Base-by-base conservation (phyloP, 2,329 filamentous ascomycete genomes). In the Cadophora malorum region DNA sequence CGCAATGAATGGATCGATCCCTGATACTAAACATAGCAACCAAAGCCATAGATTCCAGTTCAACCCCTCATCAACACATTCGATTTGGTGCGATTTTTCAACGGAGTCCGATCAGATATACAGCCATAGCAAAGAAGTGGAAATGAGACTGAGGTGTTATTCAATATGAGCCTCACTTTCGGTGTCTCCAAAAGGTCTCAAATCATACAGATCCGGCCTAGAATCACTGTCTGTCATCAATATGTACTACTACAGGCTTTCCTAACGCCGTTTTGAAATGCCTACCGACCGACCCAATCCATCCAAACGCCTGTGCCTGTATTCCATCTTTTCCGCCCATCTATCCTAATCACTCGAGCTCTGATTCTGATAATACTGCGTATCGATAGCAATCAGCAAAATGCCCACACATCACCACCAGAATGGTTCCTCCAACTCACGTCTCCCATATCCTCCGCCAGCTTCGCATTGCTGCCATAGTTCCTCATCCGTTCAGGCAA, bases 401-500 rank as follows among this genome's bases (percentile, higher is more conserved):
- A 64, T 56, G 53, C 66, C 67, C 69, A 71, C 50, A 68, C 64
- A 41, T 72, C 68, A 35, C 49, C 68, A 55, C 71, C 68, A 47
- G 69, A 56, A 63, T 69, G 65, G 56, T 64, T 62, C 65, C 69
- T 67, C 67, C 67, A 72, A 76, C 75, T 75, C 68, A 76, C 81
- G 75, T 83, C 80, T 77, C 81, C 79, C 35, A 82, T 77, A 63
- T 80, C 77, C 55, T 75, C 75, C 50, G 79, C 78, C 55, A 81
- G 65, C 65, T 77, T 77, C n/a, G 66, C 63, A 68, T 76, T 70
- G 28, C 65, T 71, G 49, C 68, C 68, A 56, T 73, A 63, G n/a
- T 68, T 64, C 53, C 62, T 72, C 35, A 73, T 55, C 19, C 35
- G 65, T 35, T 73, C 73, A 14, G 91, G 90, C 67, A 95, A 80